A percentile compares a stretch with the other conserved stretches of the same genome.
Evolutionary conservation across 2,329 filamentous ascomycete species (phyloP).

Genomic region (Diaporthe citriasiana): DNA sequence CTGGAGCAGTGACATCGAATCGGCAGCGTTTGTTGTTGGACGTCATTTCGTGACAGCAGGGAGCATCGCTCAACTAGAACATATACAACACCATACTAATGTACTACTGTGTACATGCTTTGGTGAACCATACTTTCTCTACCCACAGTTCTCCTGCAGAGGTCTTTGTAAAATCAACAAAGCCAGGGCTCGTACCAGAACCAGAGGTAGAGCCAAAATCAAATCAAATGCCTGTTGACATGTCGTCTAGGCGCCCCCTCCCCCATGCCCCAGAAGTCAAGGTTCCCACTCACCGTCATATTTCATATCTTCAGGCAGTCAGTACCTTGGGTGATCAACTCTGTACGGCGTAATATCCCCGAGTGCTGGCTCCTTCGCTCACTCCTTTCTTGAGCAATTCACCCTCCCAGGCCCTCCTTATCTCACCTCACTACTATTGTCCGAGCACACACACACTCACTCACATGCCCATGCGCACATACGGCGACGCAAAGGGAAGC

Average conservation of each 20-base stretch:
- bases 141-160: too few species aligned
- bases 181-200: background rate
- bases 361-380: slow-evolving; percentile 15
- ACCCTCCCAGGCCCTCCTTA: slow-evolving; percentile 5
- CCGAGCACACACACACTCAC: background rate
- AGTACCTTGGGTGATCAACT: slow-evolving; percentile 1
- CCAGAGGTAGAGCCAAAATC: background rate
- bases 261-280: background rate
- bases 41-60: slow-evolving; percentile 21
- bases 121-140: background rate
- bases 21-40: slow-evolving; percentile 3
- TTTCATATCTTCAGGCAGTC: background rate
- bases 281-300: slow-evolving; percentile 14
- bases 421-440: slow-evolving; percentile 21
- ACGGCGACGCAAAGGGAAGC: background rate
- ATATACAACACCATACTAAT: background rate
- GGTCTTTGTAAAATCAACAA: background rate
- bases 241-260: background rate
- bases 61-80: slow-evolving; percentile 8
- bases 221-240: background rate
- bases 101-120: background rate
- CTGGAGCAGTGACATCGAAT: slow-evolving; percentile 3
- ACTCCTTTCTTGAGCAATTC: background rate
- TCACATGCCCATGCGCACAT: background rate
- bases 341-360: background rate